phyloP scores from a whole-genome alignment of 2,329 filamentous ascomycete genomes.

The Fusarium abutilonis region DNA sequence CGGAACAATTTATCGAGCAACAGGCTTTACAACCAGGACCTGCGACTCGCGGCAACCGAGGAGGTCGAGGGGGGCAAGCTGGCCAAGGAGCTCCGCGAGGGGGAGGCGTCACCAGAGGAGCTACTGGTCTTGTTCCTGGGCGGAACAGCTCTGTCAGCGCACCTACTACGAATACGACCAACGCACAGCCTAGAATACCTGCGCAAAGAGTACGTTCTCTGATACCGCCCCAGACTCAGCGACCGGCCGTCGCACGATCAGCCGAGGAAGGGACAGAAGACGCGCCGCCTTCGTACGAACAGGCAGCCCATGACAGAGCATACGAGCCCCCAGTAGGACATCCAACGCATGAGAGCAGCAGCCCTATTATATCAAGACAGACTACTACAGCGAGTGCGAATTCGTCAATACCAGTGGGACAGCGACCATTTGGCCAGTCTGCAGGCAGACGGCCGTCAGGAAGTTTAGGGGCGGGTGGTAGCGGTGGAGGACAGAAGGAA shows the following conservation, averaged over 20 bases:
- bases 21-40: constrained; percentile 57
- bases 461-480: constrained; percentile 38
- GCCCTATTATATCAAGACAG: constrained; percentile 36
- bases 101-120: constrained; percentile 33
- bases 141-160: constrained; percentile 40
- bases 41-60: constrained; percentile 40
- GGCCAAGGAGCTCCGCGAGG: constrained; percentile 9
- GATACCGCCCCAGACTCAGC: constrained; percentile 51
- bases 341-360: constrained; percentile 58
- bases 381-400: constrained; percentile 33
- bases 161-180: constrained; percentile 32
- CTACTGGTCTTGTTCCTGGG: constrained; percentile 35
- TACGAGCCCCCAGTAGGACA: constrained; percentile 64
- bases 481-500: constrained; percentile 27
- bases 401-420: constrained; percentile 22
- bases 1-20: constrained; percentile 75
- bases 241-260: constrained; percentile 51
- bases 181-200: constrained; percentile 30
- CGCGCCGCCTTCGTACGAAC: constrained; percentile 67
- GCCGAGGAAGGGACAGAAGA: constrained; percentile 58
- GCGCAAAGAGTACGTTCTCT: constrained; percentile 57
- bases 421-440: constrained; percentile 31
- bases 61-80: constrained; percentile 17
- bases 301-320: constrained; percentile 61
- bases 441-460: constrained; percentile 41